phyloP scores from a whole-genome alignment of 2,329 filamentous ascomycete genomes.

The Pseudogymnoascus sp. region DNA sequence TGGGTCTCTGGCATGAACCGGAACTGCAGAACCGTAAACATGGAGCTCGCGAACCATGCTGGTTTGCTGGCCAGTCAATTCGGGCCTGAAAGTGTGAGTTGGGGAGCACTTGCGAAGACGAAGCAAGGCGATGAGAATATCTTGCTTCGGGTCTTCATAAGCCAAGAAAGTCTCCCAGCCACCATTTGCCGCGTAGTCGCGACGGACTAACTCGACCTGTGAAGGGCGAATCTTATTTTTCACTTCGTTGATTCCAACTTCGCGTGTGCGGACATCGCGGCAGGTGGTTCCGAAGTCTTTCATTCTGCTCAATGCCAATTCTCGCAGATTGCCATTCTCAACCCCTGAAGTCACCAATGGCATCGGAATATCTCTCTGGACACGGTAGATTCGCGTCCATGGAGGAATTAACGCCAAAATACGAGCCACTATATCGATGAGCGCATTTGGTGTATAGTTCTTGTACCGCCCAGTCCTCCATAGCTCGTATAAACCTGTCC shows the following conservation, averaged over 20 bases:
- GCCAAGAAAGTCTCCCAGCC: conserved; percentile 98
- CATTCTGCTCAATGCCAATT: conserved; percentile 93
- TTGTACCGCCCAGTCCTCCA: conserved; percentile 97
- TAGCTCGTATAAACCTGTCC: conserved; percentile 91
- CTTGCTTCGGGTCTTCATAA: conserved; percentile 97
- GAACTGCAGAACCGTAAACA: conserved; percentile 96
- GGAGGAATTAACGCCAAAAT: conserved; percentile 91
- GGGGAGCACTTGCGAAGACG: conserved; percentile 84
- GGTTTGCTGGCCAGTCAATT: conserved; percentile 78
- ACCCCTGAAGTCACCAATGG: conserved; percentile 97
- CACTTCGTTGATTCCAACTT: conserved; percentile 97
- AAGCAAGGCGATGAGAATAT: conserved; percentile 88
- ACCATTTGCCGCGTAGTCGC: conserved; percentile 91
- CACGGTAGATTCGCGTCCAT: conserved; percentile 97
- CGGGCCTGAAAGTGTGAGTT: conserved; percentile 86
- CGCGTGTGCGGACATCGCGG: conserved; percentile 89
- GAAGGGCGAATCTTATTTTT: conserved; percentile 97
- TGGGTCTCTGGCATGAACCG: conserved; percentile 88
- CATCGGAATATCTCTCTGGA: conserved; percentile 99
- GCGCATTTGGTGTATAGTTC: conserved; percentile 95
- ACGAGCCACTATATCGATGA: conserved; percentile 93
- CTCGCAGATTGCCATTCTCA: conserved; percentile 92
- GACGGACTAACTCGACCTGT: conserved; percentile 87
- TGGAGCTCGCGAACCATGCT: conserved; percentile 92
- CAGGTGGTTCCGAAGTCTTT: conserved; percentile 98